Evolutionary conservation across 2,329 filamentous ascomycete genomes (phyloP).

Genomic region (Arthrobotrys iridis): DNA sequence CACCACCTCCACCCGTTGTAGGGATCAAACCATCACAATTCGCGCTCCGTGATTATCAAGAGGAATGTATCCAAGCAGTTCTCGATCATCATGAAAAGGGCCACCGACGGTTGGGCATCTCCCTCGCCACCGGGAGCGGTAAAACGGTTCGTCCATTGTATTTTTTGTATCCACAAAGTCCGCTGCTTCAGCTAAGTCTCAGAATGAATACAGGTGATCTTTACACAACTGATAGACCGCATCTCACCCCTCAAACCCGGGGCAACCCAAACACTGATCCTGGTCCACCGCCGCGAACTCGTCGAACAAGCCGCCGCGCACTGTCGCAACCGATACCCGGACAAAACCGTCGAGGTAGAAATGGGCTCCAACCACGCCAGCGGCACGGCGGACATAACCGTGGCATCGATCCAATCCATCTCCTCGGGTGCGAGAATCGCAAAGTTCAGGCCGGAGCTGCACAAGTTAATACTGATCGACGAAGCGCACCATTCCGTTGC

Average conservation of each 20-base stretch:
- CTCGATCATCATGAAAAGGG: conserved; percentile 74
- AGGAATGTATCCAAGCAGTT: conserved; percentile 88
- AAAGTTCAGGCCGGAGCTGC: conserved; percentile 81
- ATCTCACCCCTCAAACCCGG: conserved; percentile 67
- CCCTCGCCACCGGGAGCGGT: conserved; percentile 85
- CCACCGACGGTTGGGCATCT: conserved; percentile 82
- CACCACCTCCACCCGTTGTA: background rate
- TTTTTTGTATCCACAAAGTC: background rate
- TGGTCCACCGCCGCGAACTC: conserved; percentile 90
- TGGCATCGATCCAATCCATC: conserved; percentile 89
- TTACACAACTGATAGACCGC: conserved; percentile 90
- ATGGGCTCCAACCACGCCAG: conserved; percentile 83
- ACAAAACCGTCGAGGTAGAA: conserved; percentile 85
- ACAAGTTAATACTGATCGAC: conserved; percentile 92
- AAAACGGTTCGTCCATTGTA: conserved; percentile 73
- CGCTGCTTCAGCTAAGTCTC: background rate
- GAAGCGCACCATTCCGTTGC: conserved; percentile 98
- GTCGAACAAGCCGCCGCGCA: conserved; percentile 93
- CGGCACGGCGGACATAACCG: conserved; percentile 87
- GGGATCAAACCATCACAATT: conserved; percentile 60
- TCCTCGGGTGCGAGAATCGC: conserved; percentile 77
- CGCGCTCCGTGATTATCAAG: conserved; percentile 82
- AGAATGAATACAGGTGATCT: conserved; percentile 75
- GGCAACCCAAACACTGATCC: conserved; percentile 82
- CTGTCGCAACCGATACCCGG: conserved; percentile 81